phyloP scores from a whole-genome alignment of 371 early-diverging fungal species.

The Mucor circinelloides region DNA sequence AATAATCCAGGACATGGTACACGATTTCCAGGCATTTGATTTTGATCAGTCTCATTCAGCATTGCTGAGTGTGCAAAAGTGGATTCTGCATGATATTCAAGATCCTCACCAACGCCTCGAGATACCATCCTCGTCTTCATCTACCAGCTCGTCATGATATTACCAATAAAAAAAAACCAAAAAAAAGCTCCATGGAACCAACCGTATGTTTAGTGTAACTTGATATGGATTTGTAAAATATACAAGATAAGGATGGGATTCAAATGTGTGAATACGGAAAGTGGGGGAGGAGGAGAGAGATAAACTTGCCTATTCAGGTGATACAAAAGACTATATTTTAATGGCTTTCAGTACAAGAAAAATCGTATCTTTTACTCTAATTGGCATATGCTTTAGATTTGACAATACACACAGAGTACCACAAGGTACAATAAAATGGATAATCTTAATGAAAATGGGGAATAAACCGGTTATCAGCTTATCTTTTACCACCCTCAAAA shows the following conservation, averaged over 20 bases:
- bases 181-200: background rate
- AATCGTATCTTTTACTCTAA: background rate
- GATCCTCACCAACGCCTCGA: background rate
- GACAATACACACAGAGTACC: background rate
- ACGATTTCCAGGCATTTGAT: conserved; percentile 46
- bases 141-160: background rate
- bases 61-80: conserved; percentile 16
- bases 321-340: background rate
- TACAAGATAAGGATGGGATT: background rate
- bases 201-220: background rate
- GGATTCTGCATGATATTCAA: background rate
- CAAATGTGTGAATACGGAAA: background rate
- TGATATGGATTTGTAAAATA: background rate
- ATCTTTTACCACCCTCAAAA: background rate
- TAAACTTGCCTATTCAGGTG: background rate
- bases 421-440: background rate
- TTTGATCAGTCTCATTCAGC: conserved; percentile 34
- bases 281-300: background rate
- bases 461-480: conserved; percentile 11
- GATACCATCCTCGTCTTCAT: background rate
- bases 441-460: conserved; percentile 1
- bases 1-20: conserved; percentile 32
- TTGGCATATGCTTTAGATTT: background rate
- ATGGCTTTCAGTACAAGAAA: background rate
- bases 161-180: background rate